Conservation (phyloP, 2,329 filamentous ascomycete species). For the Aspergillus sp. region DNA sequence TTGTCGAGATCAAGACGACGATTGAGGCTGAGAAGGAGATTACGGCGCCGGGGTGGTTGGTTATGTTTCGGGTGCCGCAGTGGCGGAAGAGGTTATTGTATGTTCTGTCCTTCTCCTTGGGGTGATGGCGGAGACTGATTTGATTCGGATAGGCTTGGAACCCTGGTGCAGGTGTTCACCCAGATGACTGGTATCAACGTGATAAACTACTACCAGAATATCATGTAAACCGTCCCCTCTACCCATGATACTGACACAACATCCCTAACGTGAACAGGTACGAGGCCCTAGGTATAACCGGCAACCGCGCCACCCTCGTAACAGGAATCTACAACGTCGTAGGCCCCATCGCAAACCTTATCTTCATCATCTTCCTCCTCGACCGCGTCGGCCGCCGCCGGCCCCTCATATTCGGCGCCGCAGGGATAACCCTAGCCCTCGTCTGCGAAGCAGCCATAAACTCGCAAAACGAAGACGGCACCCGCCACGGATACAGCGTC, state of each 20-base stretch:
- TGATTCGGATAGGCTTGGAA: constrained; percentile 47
- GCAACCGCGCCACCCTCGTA: constrained; percentile 54
- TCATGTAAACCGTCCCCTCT: constrained; percentile 20
- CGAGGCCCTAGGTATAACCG: constrained; percentile 54
- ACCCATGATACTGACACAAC: no score
- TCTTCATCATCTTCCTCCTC: constrained; percentile 58
- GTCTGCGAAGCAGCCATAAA: constrained; percentile 62
- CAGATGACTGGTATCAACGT: constrained; percentile 45
- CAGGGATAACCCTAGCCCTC: constrained; percentile 57
- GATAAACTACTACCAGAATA: constrained; percentile 41
- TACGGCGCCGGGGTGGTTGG: constrained; percentile 44
- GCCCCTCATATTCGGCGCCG: constrained; percentile 55
- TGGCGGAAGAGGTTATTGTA: constrained; percentile 60
- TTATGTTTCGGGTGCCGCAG: constrained; percentile 43
- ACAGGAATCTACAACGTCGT: constrained; percentile 62
- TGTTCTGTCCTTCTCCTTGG: not conserved
- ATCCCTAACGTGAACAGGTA: constrained; percentile 16
- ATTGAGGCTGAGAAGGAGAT: constrained; percentile 60
- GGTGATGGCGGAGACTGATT: not conserved
- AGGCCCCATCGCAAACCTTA: constrained; percentile 43
- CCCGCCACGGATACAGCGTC: constrained; percentile 51
- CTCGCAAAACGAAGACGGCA: constrained; percentile 47
- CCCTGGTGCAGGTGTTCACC: constrained; percentile 63
- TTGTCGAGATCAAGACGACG: constrained; percentile 40
- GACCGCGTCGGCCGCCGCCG: constrained; percentile 54